phyloP scores from a whole-genome alignment of 106 monocot species.

The Acanthochlamys bracteata region DNA sequence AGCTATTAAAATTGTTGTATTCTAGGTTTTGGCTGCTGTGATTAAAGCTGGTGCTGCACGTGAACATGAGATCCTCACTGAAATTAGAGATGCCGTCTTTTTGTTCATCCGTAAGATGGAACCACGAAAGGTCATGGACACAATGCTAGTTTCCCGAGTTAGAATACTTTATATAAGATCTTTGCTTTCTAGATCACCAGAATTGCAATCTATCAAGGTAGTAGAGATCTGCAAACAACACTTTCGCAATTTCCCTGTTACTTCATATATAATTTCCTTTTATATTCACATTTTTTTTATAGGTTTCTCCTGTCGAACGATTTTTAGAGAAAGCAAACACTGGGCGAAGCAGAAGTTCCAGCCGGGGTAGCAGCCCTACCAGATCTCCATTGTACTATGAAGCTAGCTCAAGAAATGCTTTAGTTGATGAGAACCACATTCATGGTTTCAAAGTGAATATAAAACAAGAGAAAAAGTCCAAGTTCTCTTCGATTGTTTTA shows the following conservation, averaged over 20 bases:
- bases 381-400: constrained; percentile 76
- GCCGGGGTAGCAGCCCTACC: constrained; percentile 79
- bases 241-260: background rate
- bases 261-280: background rate
- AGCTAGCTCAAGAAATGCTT: constrained; percentile 33
- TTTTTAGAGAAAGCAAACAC: constrained; percentile 84
- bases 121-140: constrained; percentile 89
- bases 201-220: constrained; percentile 94
- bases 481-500: constrained; percentile 81
- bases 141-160: constrained; percentile 97
- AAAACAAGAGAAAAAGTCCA: constrained; percentile 89
- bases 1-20: constrained; percentile 9
- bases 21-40: constrained; percentile 96
- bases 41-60: constrained; percentile 98
- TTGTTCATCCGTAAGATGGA: constrained; percentile 92
- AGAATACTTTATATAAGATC: constrained; percentile 98
- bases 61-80: constrained; percentile 98
- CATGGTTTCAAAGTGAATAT: constrained; percentile 89
- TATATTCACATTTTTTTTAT: constrained; percentile 6
- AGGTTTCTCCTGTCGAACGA: constrained; percentile 83
- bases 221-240: background rate
- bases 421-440: constrained; percentile 69
- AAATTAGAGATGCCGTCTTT: constrained; percentile 98
- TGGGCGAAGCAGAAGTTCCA: constrained; percentile 80
- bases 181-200: constrained; percentile 87